Percentiles rank a stretch among this genome's conserved stretches.
Evolutionary conservation across 108 stramenopile genomes (phyloP).

Genomic region (Cyclotella distinguenda): DNA sequence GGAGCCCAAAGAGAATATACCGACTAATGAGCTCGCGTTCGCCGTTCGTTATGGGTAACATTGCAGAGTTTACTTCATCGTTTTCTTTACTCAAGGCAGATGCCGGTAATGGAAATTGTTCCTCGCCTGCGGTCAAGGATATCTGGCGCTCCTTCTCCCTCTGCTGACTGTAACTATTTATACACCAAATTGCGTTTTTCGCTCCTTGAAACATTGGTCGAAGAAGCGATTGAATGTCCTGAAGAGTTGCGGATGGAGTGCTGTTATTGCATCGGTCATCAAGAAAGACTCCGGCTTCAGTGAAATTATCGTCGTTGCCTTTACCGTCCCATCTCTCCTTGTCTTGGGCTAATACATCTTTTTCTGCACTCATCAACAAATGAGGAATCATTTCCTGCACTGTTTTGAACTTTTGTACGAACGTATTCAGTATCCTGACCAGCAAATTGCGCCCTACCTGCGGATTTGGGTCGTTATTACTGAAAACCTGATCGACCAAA

Average conservation of each 20-base stretch:
- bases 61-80: constrained; percentile 61
- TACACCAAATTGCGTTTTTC: constrained; percentile 94
- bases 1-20: constrained; percentile 79
- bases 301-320: not conserved
- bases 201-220: constrained; percentile 88
- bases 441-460: constrained; percentile 81
- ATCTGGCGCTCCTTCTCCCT: constrained; percentile 55
- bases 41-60: constrained; percentile 61
- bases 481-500: constrained; percentile 85
- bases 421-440: constrained; percentile 74
- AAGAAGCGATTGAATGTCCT: constrained; percentile 75
- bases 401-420: constrained; percentile 84
- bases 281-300: constrained; percentile 16
- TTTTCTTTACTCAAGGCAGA: constrained; percentile 31
- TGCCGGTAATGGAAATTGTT: constrained; percentile 28
- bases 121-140: constrained; percentile 34
- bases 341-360: constrained; percentile 13
- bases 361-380: constrained; percentile 20
- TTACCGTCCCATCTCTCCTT: not conserved
- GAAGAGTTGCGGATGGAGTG: constrained; percentile 16
- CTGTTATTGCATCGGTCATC: constrained; percentile 2
- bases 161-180: constrained; percentile 74
- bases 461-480: constrained; percentile 77
- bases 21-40: constrained; percentile 81
- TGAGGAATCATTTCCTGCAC: constrained; percentile 49